A percentile compares a stretch with the other conserved stretches of the same genome.
phyloP scores from a whole-genome alignment of 768 basidiomycete species.

The Russula virescens region DNA sequence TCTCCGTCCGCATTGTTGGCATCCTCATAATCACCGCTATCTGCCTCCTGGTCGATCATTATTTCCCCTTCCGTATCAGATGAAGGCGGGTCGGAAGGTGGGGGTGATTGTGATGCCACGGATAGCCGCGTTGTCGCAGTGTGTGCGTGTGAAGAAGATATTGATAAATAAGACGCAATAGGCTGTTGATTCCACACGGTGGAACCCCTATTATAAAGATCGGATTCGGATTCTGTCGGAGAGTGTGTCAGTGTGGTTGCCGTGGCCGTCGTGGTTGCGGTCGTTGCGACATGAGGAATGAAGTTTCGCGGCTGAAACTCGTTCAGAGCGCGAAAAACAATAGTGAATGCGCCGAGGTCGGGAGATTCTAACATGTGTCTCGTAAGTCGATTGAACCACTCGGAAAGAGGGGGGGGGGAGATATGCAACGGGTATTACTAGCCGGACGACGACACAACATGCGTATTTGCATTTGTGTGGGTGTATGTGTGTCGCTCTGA shows the following conservation, averaged over 20 bases:
- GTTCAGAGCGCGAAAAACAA: slow-evolving; percentile 61
- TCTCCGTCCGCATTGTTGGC: slow-evolving; percentile 30
- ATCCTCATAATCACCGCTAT: slow-evolving; percentile 23
- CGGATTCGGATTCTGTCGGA: slow-evolving; percentile 36
- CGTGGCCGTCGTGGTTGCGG: slow-evolving; percentile 24
- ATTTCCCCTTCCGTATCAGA: slow-evolving; percentile 28
- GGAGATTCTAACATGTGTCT: slow-evolving; percentile 45
- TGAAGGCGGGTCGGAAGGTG: slow-evolving; percentile 24
- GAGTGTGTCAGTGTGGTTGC: slow-evolving; percentile 31
- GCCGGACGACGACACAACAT: too few species aligned
- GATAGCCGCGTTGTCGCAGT: slow-evolving; percentile 18
- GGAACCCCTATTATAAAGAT: slow-evolving; percentile 39
- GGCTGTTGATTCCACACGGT: slow-evolving; percentile 61
- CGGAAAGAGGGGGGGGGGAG: too few species aligned
- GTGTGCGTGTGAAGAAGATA: slow-evolving; percentile 27
- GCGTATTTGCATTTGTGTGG: too few species aligned
- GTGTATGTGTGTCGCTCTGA: too few species aligned
- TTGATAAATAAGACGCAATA: slow-evolving; percentile 52
- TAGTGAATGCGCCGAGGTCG: slow-evolving; percentile 66
- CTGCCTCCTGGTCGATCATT: slow-evolving; percentile 20
- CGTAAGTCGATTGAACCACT: too few species aligned
- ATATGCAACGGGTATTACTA: too few species aligned
- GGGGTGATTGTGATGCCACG: slow-evolving; percentile 20
- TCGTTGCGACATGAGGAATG: slow-evolving; percentile 23
- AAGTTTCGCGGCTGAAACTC: slow-evolving; percentile 44